Conservation (phyloP, 2,329 filamentous ascomycete genomes). For the Trematosphaeria pertusa region DNA sequence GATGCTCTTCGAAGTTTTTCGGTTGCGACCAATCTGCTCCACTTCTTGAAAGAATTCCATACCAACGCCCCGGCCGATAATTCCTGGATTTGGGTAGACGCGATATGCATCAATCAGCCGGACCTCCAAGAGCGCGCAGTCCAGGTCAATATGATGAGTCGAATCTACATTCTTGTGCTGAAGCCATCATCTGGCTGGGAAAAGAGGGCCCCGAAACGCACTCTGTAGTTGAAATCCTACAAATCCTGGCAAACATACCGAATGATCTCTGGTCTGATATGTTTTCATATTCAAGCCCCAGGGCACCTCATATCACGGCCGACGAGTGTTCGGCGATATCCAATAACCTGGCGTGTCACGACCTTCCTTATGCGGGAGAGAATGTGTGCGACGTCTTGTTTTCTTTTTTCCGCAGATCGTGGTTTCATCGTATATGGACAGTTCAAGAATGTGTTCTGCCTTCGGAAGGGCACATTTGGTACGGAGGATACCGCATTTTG, state of each 20-base stretch:
- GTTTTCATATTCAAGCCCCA: no score
- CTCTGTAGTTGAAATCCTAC: no score
- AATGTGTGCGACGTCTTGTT: neutral
- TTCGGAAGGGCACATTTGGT: slow-evolving; percentile 1
- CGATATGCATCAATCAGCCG: slow-evolving; percentile 10
- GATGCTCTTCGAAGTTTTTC: neutral
- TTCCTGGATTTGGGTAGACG: slow-evolving; percentile 5
- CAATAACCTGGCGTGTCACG: neutral
- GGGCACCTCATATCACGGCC: no score
- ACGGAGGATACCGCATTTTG: neutral
- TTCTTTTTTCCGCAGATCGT: neutral
- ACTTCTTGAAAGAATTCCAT: neutral
- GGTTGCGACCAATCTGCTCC: neutral
- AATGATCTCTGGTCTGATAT: no score
- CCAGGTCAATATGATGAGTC: slow-evolving; percentile 1
- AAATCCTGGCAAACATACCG: no score
- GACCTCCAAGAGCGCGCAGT: slow-evolving; percentile 8
- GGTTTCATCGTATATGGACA: slow-evolving; percentile 4
- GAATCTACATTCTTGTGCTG: slow-evolving; percentile 1
- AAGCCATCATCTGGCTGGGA: slow-evolving; percentile 2
- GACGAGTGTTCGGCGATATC: no score
- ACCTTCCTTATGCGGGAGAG: neutral
- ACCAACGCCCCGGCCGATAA: neutral
- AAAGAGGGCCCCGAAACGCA: neutral
- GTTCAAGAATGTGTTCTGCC: slow-evolving; percentile 3